These are phyloP conservation scores for Acanthamoeba culbertsoni DNA, from an alignment of 208 protist genomes.

Conservation along the genomic window DNA sequence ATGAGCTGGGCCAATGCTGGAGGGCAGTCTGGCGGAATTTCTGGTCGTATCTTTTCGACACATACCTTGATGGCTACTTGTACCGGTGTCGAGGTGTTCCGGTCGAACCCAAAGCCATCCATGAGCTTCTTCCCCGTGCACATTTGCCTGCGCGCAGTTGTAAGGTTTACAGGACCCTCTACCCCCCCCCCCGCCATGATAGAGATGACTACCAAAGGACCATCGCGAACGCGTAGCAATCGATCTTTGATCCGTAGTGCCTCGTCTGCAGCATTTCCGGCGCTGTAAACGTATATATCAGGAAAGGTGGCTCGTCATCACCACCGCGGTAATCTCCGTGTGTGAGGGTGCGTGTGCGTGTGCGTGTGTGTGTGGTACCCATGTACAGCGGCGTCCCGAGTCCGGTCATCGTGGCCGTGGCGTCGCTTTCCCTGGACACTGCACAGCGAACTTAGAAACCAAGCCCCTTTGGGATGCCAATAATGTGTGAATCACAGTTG, in stretches of 20 bases:
- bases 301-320: too few relatives aligned
- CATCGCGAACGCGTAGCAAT: background rate
- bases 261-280: constrained; percentile 9
- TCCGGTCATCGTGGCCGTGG: constrained; percentile 10
- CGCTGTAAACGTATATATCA: too few relatives aligned
- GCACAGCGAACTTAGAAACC: background rate
- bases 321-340: too few relatives aligned
- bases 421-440: background rate
- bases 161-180: too few relatives aligned
- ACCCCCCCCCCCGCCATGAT: background rate
- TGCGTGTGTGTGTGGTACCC: background rate
- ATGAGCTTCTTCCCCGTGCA: background rate
- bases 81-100: background rate
- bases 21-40: background rate
- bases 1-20: background rate
- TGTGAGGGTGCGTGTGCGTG: too few relatives aligned
- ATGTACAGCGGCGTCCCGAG: constrained; percentile 2
- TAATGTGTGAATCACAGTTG: too few relatives aligned
- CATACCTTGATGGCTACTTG: background rate
- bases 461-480: too few relatives aligned
- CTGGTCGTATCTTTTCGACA: background rate
- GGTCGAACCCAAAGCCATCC: background rate
- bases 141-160: background rate
- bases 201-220: background rate
- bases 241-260: constrained; percentile 23